Percentiles rank a stretch among this genome's conserved stretches.
phyloP scores from a whole-genome alignment of 2,329 filamentous ascomycete genomes.

The Calonectria pseudoreteaudii region DNA sequence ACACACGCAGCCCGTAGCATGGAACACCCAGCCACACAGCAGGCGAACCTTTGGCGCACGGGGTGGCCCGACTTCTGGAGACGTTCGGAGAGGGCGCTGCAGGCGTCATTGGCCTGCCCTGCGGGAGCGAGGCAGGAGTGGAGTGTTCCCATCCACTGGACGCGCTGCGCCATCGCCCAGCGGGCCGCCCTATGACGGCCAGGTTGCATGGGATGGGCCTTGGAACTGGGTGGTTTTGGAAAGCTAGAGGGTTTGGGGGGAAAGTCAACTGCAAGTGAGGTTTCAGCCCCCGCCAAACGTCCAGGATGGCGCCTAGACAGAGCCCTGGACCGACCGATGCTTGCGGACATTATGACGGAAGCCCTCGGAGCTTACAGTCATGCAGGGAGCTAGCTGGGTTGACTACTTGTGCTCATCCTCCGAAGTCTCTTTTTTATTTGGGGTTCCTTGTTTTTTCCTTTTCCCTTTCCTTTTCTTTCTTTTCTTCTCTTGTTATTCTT shows the following conservation, averaged over 20 bases:
- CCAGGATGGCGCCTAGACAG: conserved; percentile 11
- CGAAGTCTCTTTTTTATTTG: not conserved
- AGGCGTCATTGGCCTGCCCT: conserved; percentile 38
- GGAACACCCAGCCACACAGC: conserved; percentile 35
- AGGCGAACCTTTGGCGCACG: conserved; percentile 38
- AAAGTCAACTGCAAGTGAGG: conserved; percentile 37
- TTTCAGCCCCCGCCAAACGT: conserved; percentile 37
- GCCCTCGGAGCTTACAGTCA: not conserved
- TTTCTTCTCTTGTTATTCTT: not conserved
- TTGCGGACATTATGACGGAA: conserved; percentile 11
- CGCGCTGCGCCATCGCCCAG: conserved; percentile 15
- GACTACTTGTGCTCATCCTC: not conserved
- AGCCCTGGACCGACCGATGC: conserved; percentile 10
- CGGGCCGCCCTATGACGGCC: conserved; percentile 19
- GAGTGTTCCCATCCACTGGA: conserved; percentile 6
- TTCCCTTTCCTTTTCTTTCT: not conserved
- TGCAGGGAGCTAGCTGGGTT: not conserved
- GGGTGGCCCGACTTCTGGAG: conserved; percentile 35
- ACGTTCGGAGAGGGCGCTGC: conserved; percentile 28
- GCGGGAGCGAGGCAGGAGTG: conserved; percentile 18
- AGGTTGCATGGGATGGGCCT: conserved; percentile 8
- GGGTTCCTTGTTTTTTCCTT: not conserved
- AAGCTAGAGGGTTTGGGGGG: conserved; percentile 5
- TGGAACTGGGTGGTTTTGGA: conserved; percentile 14
- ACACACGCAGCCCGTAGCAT: conserved; percentile 21